Conservation (phyloP, 2,329 filamentous ascomycete genomes). For the Neofusicoccum kwambonambiense region DNA sequence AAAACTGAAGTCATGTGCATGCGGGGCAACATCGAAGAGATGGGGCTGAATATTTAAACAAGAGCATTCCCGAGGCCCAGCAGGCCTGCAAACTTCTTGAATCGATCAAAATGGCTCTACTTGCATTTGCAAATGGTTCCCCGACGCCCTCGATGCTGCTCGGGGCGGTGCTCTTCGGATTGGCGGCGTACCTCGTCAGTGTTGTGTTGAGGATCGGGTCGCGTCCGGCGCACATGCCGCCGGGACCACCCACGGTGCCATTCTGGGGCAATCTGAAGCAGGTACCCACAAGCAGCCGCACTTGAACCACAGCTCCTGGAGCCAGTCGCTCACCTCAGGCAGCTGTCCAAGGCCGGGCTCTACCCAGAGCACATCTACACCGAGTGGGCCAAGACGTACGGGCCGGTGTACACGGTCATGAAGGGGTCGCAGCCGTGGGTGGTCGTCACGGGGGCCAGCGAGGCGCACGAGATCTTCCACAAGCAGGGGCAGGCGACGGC, state of each 20-base stretch:
- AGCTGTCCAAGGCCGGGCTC: constrained; percentile 34
- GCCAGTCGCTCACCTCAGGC: constrained; percentile 28
- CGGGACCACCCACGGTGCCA: constrained; percentile 53
- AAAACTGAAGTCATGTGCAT: too few relatives aligned
- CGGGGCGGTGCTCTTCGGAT: not conserved
- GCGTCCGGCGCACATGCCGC: constrained; percentile 42
- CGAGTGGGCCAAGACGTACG: constrained; percentile 54
- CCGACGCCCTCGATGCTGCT: not conserved
- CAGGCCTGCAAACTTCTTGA: too few relatives aligned
- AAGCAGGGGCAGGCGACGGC: not conserved
- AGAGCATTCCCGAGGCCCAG: too few relatives aligned
- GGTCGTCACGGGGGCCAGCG: not conserved
- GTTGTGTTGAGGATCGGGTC: constrained; percentile 16
- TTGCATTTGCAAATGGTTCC: too few relatives aligned
- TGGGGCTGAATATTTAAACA: too few relatives aligned
- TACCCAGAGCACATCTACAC: constrained; percentile 48
- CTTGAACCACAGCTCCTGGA: not conserved
- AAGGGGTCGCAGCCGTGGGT: constrained; percentile 37
- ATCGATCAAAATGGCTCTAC: too few relatives aligned
- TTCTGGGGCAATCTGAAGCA: constrained; percentile 54
- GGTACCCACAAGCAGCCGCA: constrained; percentile 7
- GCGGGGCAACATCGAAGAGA: too few relatives aligned
- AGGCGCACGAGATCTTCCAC: constrained; percentile 2
- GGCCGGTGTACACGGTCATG: constrained; percentile 53
- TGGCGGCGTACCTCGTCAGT: not conserved